Evolutionary conservation across 1,284 basidiomycete species (phyloP), one percentile per base, ranked within the genome.

Genomic region (Malassezia yamatoensis): DNA sequence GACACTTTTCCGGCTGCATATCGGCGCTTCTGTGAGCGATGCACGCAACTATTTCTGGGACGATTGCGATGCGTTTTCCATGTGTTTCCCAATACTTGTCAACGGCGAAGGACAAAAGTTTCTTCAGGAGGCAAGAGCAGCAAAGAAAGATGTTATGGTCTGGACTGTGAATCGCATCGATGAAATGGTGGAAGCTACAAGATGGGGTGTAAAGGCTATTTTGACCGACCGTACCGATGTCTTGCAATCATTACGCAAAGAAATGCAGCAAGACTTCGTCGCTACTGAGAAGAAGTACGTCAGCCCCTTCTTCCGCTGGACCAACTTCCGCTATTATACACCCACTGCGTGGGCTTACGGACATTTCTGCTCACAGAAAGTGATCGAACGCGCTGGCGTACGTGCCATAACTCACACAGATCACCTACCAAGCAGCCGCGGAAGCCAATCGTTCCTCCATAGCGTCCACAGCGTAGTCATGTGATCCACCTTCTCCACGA

Each of bases 151-250:
- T 67, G 68, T 96, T 44, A 67, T 90, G 82, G 88, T 91, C 11
- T 98, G 94, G 94, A 98, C 93, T 0, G 91, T 96, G 32, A 98
- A 96, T 74, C 81, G 85, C 45, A 83, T 84, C 10, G 83, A 83
- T 58, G 85, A 93, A 74, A 96, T 98, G 91, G 86, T 93, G 78
- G 88, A 96, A 81, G 89, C 88, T 58, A 85, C 86, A 16, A 80
- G 89, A 63, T 96, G 90, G 93, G 87, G 83, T 58, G 86, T 88
- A 18, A 83, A 86, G 68, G 89, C 84, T 10, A 87, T 98, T 63
- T 81, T 98, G 61, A 93, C 90, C 5, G 93, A 98, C 67, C 77
- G 78, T 56, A 89, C 89, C 5, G 81, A 81, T 66, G 81, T 80
- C 3, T 90, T 87, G 83, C 78, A 90, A 34, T 80, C 83, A 47